Evolutionary conservation across 2,329 filamentous ascomycete species (phyloP), one percentile per base, ranked within the genome.

Genomic region (Didymellaceae sp.): DNA sequence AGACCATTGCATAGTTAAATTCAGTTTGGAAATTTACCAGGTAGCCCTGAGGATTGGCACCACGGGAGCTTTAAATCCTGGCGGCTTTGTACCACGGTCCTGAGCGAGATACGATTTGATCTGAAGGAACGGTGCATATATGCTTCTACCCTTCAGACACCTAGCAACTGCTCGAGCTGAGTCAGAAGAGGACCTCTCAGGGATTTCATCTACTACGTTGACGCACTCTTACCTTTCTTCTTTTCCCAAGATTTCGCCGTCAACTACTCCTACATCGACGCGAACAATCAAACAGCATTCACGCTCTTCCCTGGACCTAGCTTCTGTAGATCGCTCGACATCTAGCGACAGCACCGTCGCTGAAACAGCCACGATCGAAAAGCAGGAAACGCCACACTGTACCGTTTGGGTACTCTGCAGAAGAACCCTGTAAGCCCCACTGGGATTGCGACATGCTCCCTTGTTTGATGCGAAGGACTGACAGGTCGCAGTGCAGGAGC

Each of bases 391-490:
- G 70, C 70, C 69, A 73, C 70, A 65, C 57, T 47, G 39, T 63
- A 67, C 47, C 57, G 67, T 68, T 64, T 60, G 33, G 61, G 62
- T 55, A 60, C 45, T 56, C 56, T 68, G 67, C 69, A 70, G 64
- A 55, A 66, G 38, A 66, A 62, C 66, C 69, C 64, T 58, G 70
- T 72, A 72, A 55, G 70, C 63, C 69, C 66, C 61, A 66, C 58
- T 50, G 38, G 53, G 45, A 63, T 68, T 66, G 60, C 59, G 61
- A 59, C 61, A 65, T 62, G 48, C 43, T 56, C 60, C 57, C 60
- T 60, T 57, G 54, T 57, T 52, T 60, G 57, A 59, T 59, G 55
- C 57, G 49, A 58, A 55, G 57, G 57, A 68, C 62, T 71, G 65
- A 72, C 69, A 70, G 63, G 59, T 66, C 57, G 56, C 59, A 71